phyloP scores from a whole-genome alignment of 176 grass and related monocot species.

The Aegilops tauschii region DNA sequence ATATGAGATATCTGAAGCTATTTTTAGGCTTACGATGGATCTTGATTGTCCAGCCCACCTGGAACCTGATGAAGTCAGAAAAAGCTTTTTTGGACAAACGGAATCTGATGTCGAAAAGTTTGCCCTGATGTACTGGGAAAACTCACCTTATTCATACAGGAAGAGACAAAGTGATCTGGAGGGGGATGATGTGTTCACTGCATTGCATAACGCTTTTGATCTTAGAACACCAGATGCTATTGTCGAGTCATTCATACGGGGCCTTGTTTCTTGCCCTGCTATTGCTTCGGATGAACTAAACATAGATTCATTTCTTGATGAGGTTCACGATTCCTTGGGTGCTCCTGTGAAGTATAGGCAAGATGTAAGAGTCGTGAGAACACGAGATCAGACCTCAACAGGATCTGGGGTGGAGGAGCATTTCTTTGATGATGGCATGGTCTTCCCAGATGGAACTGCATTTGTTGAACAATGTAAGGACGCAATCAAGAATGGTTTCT shows the following conservation, averaged over 20 bases:
- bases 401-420: conserved; percentile 46
- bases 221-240: conserved; percentile 36
- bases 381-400: conserved; percentile 18
- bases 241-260: conserved; percentile 52
- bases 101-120: conserved; percentile 50
- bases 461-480: conserved; percentile 42
- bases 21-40: conserved; percentile 80
- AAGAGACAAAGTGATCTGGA: conserved; percentile 26
- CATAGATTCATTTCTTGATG: conserved; percentile 60
- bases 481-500: conserved; percentile 71
- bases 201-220: conserved; percentile 41
- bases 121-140: conserved; percentile 68
- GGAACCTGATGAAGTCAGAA: conserved; percentile 30
- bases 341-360: conserved; percentile 52
- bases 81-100: conserved; percentile 47
- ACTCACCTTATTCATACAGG: conserved; percentile 44
- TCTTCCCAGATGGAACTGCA: conserved; percentile 31
- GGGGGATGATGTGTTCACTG: conserved; percentile 45
- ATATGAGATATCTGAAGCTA: conserved; percentile 57
- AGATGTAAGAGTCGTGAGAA: conserved; percentile 76
- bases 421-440: conserved; percentile 28
- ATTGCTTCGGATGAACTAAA: conserved; percentile 75
- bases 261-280: conserved; percentile 66
- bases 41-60: conserved; percentile 13
- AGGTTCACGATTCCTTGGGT: conserved; percentile 49